Conservation (phyloP, 2,329 filamentous ascomycete species). For the Exophiala sp. region DNA sequence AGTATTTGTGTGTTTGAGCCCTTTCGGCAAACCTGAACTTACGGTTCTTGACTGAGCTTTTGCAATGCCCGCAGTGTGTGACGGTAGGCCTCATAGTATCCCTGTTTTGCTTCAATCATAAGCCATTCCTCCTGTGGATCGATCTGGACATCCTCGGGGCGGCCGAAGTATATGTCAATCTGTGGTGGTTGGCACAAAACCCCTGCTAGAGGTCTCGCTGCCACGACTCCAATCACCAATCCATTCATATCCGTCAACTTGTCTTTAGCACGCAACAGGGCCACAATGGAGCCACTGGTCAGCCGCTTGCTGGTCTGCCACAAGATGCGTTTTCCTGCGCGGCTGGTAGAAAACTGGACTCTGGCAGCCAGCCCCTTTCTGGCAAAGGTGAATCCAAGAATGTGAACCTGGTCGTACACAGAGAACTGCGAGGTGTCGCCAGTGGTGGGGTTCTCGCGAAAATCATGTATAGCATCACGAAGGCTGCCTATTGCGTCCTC, state of each 20-base stretch:
- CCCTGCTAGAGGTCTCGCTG: conserved; percentile 59
- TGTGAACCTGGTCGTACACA: conserved; percentile 66
- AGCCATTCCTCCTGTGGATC: conserved; percentile 64
- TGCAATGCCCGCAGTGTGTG: conserved; percentile 71
- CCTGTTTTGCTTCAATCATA: conserved; percentile 69
- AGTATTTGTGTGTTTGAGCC: background rate
- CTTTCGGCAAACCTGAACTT: conserved; percentile 13
- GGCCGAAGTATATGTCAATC: conserved; percentile 69
- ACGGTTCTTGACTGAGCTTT: conserved; percentile 52
- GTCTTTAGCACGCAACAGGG: conserved; percentile 50
- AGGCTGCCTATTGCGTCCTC: conserved; percentile 68
- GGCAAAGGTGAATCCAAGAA: conserved; percentile 60
- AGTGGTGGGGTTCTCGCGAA: conserved; percentile 50
- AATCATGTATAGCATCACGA: conserved; percentile 57
- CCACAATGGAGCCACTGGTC: conserved; percentile 50
- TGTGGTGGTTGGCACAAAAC: conserved; percentile 62
- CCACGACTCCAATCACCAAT: conserved; percentile 61
- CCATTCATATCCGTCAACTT: conserved; percentile 57
- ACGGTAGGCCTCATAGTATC: conserved; percentile 71
- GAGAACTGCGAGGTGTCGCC: conserved; percentile 54
- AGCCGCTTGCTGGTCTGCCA: conserved; percentile 61
- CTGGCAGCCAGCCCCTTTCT: conserved; percentile 58
- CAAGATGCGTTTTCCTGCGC: conserved; percentile 59
- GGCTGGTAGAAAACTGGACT: conserved; percentile 63
- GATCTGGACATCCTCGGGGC: conserved; percentile 55